Evolutionary conservation across 2,329 filamentous ascomycete genomes (phyloP), one percentile per base, ranked within the genome.

Genomic region (Stagonosporopsis rhizophila): DNA sequence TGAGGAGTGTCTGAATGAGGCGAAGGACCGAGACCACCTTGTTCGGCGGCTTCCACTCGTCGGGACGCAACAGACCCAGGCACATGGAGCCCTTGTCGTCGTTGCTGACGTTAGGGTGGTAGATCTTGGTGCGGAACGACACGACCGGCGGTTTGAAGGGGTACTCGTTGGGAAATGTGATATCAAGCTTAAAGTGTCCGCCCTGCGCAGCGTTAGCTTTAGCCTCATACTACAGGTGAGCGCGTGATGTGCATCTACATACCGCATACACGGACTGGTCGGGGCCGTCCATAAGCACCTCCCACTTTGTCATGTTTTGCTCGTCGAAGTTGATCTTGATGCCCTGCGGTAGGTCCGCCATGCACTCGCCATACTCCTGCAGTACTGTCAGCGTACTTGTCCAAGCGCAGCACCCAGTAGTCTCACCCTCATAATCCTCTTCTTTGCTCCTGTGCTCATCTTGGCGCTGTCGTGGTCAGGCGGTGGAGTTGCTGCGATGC

Each of bases 31-130:
- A 85, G 41, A 79, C 78, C 63, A 96, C 84, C 79, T 88, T 89
- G 70, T 89, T 90, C 59, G 88, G 88, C 17, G 93, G 93, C 83
- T 96, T 97, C 93, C 93, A 97, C 78, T 91, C 88, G 69, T 96
- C 92, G 27, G 89, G 77, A 74, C 93, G 91, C 66, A 97, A 86
- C 77, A 93, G 85, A 58, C 86, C 87, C 40, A 97, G 83, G 78
- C 93, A 97, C 86, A 97, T 91, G 78, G 84, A 89, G 60, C 93
- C 93, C 65, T 87, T 85, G 72, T 85, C 84, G 77, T 96, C 92
- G 83, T 96, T 95, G 72, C 89, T 92, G 57, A 97, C 86, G 79
- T 97, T 97, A 40, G 93, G 92, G 80, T 97, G 93, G 84, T 96
- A 97, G 82, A 96, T 90, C 79, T 93, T 94, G 47, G 92, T 96